A percentile compares a stretch with the other conserved stretches of the same genome.
Evolutionary conservation across 164 flowering plant genomes (phyloP).

Genomic region (Sedum album): DNA sequence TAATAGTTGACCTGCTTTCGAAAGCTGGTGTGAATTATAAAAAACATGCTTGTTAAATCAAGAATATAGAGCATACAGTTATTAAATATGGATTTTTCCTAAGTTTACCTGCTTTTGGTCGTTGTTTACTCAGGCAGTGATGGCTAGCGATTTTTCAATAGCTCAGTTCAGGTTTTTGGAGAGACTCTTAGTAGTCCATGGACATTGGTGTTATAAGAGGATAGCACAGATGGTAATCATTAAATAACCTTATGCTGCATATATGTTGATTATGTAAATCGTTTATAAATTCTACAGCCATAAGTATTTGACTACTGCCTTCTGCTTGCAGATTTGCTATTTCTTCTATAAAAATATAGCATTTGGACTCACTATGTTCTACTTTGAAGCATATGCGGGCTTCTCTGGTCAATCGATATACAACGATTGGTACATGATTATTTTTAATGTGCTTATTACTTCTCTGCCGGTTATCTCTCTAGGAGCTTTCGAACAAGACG

Average conservation of each 20-base stretch:
- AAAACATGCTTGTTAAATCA: too few relatives aligned
- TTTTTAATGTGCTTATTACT: constrained; percentile 87
- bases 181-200: constrained; percentile 9
- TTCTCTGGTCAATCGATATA: constrained; percentile 95
- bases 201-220: constrained; percentile 12
- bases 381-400: constrained; percentile 88
- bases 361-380: constrained; percentile 92
- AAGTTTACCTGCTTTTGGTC: too few relatives aligned
- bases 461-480: constrained; percentile 89
- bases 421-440: constrained; percentile 14
- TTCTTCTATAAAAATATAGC: constrained; percentile 93
- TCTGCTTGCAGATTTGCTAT: constrained; percentile 12
- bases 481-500: constrained; percentile 94
- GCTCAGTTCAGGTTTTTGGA: constrained; percentile 8
- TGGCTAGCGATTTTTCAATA: constrained; percentile 11
- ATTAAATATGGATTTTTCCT: background rate
- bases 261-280: background rate
- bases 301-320: background rate
- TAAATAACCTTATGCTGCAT: background rate
- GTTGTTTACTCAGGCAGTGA: constrained; percentile 13
- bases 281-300: background rate
- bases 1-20: too few relatives aligned
- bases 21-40: too few relatives aligned
- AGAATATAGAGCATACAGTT: too few relatives aligned
- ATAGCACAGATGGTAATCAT: constrained; percentile 9